Evolutionary conservation across 768 basidiomycete genomes (phyloP).

Genomic region (Plicaturopsis crispa): DNA sequence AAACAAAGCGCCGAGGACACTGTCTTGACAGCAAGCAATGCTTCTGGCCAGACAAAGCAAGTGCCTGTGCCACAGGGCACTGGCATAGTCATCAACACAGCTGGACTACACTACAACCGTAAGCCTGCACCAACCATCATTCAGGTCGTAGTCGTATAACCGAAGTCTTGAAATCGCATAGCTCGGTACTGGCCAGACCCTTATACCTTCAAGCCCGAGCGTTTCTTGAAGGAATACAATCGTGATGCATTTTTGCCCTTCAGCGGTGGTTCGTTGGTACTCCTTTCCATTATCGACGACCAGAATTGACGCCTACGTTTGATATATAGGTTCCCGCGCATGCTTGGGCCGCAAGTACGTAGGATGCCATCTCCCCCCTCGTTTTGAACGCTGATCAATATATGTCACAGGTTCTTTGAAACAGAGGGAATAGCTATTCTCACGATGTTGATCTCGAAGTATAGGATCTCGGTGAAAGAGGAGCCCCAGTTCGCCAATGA

Average conservation of each 20-base stretch:
- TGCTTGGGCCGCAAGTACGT: constrained; percentile 37
- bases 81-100: constrained; percentile 24
- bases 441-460: constrained; percentile 38
- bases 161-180: not conserved
- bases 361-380: not conserved
- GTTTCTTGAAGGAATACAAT: constrained; percentile 45
- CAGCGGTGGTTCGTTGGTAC: constrained; percentile 27
- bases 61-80: constrained; percentile 38
- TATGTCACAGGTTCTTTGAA: constrained; percentile 37
- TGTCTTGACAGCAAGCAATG: constrained; percentile 23
- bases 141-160: not conserved
- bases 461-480: constrained; percentile 40
- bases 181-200: not conserved
- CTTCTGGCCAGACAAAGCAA: constrained; percentile 29
- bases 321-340: constrained; percentile 27
- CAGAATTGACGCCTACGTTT: not conserved
- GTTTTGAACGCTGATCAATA: no score
- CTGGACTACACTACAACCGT: constrained; percentile 47
- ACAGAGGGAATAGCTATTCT: constrained; percentile 43
- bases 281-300: not conserved
- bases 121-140: constrained; percentile 7
- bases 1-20: constrained; percentile 42
- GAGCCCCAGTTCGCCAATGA: constrained; percentile 41
- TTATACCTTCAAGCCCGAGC: not conserved
- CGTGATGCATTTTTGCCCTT: constrained; percentile 50